Evolutionary conservation across 2,329 filamentous ascomycete species (phyloP).

Genomic region (Fusarium mangiferae): DNA sequence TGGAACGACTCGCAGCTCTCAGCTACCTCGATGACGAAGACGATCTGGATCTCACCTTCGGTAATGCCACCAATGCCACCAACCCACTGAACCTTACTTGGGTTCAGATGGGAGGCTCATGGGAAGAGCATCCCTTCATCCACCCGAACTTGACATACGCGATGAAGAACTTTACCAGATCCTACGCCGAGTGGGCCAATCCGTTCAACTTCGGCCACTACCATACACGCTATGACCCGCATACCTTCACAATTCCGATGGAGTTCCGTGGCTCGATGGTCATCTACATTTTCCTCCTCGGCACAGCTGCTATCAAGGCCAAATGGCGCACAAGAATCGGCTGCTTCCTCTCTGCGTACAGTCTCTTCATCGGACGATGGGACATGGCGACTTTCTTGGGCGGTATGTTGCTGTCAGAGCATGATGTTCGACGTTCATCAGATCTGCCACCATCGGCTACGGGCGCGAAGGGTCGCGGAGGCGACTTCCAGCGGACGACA

Average conservation of each 20-base stretch:
- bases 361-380: conserved; percentile 50
- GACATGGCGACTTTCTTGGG: conserved; percentile 55
- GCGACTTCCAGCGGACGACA: conserved; percentile 8
- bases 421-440: conserved; percentile 47
- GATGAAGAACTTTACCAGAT: conserved; percentile 51
- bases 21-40: conserved; percentile 7
- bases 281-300: conserved; percentile 53
- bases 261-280: conserved; percentile 55
- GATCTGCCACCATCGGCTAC: conserved; percentile 31
- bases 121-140: conserved; percentile 55
- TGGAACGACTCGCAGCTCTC: conserved; percentile 6
- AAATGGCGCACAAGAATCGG: conserved; percentile 49
- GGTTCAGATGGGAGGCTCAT: conserved; percentile 53
- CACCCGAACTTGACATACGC: conserved; percentile 53
- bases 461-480: conserved; percentile 4
- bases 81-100: conserved; percentile 47
- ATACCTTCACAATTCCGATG: conserved; percentile 56
- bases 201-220: conserved; percentile 54
- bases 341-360: conserved; percentile 47
- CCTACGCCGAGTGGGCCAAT: conserved; percentile 54
- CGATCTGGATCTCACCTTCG: background rate
- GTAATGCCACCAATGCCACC: conserved; percentile 42
- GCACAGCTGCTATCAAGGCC: conserved; percentile 50
- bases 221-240: conserved; percentile 54
- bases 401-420: conserved; percentile 51